A percentile compares a stretch with the other conserved stretches of the same genome.
These are phyloP conservation scores for Boletus speciosus DNA, from an alignment of 768 basidiomycete genomes.

Conservation along the genomic window DNA sequence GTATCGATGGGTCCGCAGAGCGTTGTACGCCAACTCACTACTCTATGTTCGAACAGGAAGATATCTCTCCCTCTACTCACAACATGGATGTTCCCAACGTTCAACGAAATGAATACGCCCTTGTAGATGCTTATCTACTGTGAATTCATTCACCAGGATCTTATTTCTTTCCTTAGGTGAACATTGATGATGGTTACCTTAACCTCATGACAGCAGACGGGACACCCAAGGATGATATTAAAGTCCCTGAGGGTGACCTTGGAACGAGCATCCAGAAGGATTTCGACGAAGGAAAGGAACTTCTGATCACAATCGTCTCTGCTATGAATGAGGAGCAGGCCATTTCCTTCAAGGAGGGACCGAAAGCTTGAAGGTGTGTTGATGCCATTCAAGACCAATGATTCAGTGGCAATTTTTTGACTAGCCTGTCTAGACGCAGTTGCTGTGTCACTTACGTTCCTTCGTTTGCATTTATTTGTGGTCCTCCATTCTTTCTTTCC, in stretches of 20 bases:
- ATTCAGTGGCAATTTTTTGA: background rate
- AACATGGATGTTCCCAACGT: conserved; percentile 99
- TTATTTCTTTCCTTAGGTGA: conserved; percentile 45
- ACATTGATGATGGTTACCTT: conserved; percentile 93
- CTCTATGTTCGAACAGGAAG: conserved; percentile 55
- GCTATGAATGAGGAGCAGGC: conserved; percentile 95
- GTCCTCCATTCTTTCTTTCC: conserved; percentile 6
- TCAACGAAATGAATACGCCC: conserved; percentile 81
- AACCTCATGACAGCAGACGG: conserved; percentile 90
- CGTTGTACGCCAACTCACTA: background rate
- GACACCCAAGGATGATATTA: conserved; percentile 86
- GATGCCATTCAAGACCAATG: background rate
- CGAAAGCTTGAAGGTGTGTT: conserved; percentile 45
- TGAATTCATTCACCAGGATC: background rate
- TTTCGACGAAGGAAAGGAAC: conserved; percentile 86
- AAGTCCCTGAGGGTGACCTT: conserved; percentile 80
- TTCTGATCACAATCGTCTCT: conserved; percentile 79
- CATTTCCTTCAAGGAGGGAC: conserved; percentile 87
- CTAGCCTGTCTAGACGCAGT: background rate
- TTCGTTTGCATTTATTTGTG: conserved; percentile 19
- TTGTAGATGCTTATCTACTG: conserved; percentile 47
- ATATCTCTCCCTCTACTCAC: conserved; percentile 95
- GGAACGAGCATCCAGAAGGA: conserved; percentile 64
- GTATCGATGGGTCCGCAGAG: conserved; percentile 18
- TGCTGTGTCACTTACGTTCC: background rate